phyloP scores from a whole-genome alignment of 2,329 filamentous ascomycete species.

The Aspergillus terreus region DNA sequence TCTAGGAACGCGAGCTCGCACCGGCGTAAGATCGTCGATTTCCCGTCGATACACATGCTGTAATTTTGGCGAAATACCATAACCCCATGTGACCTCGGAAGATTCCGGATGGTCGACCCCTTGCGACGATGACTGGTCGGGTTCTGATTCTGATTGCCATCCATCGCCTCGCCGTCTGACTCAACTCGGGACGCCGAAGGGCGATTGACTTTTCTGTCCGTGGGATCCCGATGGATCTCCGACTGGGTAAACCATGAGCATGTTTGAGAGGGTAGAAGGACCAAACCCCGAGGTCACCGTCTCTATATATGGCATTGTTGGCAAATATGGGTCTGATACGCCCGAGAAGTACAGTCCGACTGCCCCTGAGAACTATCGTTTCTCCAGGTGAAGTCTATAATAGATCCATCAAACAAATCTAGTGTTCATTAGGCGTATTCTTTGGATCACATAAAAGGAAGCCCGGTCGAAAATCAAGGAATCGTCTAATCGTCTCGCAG shows the following conservation, averaged over 20 bases:
- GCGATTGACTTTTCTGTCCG: not conserved
- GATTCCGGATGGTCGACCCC: constrained; percentile 12
- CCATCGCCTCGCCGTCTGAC: not conserved
- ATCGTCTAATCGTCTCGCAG: not conserved
- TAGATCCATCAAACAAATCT: too few relatives aligned
- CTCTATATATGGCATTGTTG: not conserved
- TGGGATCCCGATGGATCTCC: not conserved
- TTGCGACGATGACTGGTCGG: not conserved
- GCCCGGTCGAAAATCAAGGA: not conserved
- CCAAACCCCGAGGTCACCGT: not conserved
- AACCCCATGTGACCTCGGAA: constrained; percentile 25
- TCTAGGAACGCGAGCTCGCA: not conserved
- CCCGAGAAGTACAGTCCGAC: too few relatives aligned
- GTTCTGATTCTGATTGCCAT: not conserved
- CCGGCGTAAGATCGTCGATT: not conserved
- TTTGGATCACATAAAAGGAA: too few relatives aligned
- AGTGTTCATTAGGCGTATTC: not conserved
- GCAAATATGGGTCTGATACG: too few relatives aligned
- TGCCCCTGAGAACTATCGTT: too few relatives aligned
- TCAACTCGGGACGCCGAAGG: not conserved
- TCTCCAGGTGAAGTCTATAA: too few relatives aligned
- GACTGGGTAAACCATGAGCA: not conserved
- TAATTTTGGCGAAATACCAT: constrained; percentile 7
- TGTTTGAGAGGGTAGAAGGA: not conserved
- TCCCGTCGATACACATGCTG: constrained; percentile 11